Evolutionary conservation across 2,329 filamentous ascomycete species (phyloP), one percentile per base, ranked within the genome.

Genomic region (Stachybotrys chartarum): DNA sequence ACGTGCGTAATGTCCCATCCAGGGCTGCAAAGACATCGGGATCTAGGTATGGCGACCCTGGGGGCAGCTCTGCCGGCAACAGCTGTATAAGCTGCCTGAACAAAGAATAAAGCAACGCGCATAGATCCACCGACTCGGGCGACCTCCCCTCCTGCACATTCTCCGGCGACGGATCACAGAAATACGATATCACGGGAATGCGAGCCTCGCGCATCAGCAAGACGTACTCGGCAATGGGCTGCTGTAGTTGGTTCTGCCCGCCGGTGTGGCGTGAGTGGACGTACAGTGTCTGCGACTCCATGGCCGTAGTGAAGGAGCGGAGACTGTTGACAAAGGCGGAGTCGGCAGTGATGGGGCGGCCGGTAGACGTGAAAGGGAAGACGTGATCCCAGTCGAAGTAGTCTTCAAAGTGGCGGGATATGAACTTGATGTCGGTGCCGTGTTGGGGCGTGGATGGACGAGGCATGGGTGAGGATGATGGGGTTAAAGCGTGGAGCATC

Each of bases 61-160:
- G 14, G 11, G 49, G 30, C 30, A 51, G 8, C 3, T 55, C 44
- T 5, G 52, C 30, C 14, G 58, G 59, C 7, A 59, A 30, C 3
- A 60, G 31, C 24, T 60, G 52, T 39, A 59, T 18, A 16, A 59
- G 30, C 48, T 60, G 59, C n/a, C 57, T 54, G 8, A 59, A 59
- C 54, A 60, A 49, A 6, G 55, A 42, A 30, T 56, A 59, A 1
- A 59, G 50, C 6, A 59, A 16, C 3, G 57, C 57, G 1, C 45
- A 55, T 2, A 61, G 51, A 24, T 57, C 56, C 18, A 59, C 51
- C 3, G 59, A 52, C 39, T 61, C 58, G 7, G 52, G 45, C 11
- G 54, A 57, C 35, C 59, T 56, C 17, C 52, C 31, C 11, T 46
- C 30, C 5, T 55, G 55, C 10, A 57, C 53, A 8, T 55, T 56